Evolutionary conservation across 805 yeast genomes (phyloP).

Genomic region (Cyberlindnera xishuangbannaensis): DNA sequence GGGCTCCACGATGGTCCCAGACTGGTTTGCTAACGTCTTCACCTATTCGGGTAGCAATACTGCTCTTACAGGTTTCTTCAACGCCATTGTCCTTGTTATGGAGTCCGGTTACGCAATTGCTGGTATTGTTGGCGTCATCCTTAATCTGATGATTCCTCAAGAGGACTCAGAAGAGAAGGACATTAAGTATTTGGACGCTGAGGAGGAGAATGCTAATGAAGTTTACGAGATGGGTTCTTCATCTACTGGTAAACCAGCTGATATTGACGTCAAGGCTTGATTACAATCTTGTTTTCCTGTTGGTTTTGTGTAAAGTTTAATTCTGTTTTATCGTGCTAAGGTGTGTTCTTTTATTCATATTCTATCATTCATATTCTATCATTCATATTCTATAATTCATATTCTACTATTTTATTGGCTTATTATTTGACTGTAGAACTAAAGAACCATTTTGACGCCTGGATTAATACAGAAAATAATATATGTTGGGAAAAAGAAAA

Average conservation of each 20-base stretch:
- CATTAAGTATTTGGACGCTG: slow-evolving; percentile 17
- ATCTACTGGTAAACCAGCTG: not conserved
- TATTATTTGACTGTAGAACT: no score
- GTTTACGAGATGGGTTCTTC: slow-evolving; percentile 14
- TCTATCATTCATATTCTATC: no score
- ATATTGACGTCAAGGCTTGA: not conserved
- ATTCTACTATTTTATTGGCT: no score
- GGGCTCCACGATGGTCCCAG: slow-evolving; percentile 58
- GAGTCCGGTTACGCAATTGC: slow-evolving; percentile 71
- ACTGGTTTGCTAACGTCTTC: slow-evolving; percentile 61
- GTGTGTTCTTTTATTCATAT: no score
- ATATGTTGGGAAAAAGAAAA: no score
- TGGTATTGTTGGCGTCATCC: slow-evolving; percentile 56
- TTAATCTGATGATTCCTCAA: slow-evolving; percentile 56
- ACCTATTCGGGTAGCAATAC: slow-evolving; percentile 56
- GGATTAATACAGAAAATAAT: no score
- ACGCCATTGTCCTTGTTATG: slow-evolving; percentile 63
- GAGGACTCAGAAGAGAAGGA: slow-evolving; percentile 39
- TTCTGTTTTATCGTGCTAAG: no score
- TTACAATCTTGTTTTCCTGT: no score
- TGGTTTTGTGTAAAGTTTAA: no score
- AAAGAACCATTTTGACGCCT: no score
- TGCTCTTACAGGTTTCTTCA: slow-evolving; percentile 51
- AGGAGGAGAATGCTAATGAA: slow-evolving; percentile 10
- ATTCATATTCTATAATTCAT: no score